Conservation (phyloP, 208 protist species). For the Trypanosoma grayi region DNA sequence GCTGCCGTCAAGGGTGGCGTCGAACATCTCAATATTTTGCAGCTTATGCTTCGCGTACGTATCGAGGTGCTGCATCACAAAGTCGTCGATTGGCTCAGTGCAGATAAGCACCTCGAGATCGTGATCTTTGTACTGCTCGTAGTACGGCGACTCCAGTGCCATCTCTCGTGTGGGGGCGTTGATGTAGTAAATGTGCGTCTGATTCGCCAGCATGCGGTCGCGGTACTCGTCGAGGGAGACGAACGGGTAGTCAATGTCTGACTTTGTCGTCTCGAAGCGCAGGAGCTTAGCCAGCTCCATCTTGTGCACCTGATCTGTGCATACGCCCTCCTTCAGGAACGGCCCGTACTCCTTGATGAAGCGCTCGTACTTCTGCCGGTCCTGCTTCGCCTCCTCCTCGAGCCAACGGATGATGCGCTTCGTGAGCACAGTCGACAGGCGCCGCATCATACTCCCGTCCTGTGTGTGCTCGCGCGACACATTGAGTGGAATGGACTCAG, state of each 20-base stretch:
- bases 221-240: slow-evolving; percentile 96
- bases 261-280: slow-evolving; percentile 89
- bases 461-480: slow-evolving; percentile 98
- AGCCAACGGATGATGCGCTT: slow-evolving; percentile 92
- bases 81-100: slow-evolving; percentile 94
- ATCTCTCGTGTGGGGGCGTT: slow-evolving; percentile 85
- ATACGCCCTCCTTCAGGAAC: slow-evolving; percentile 97
- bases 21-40: slow-evolving; percentile 91
- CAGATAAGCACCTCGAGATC: slow-evolving; percentile 94
- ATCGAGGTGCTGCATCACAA: slow-evolving; percentile 95
- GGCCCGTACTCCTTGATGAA: slow-evolving; percentile 94
- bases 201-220: slow-evolving; percentile 92
- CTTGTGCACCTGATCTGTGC: slow-evolving; percentile 94
- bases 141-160: slow-evolving; percentile 94
- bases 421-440: slow-evolving; percentile 90
- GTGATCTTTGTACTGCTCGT: slow-evolving; percentile 95
- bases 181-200: slow-evolving; percentile 97
- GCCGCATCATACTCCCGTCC: slow-evolving; percentile 93
- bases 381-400: slow-evolving; percentile 89
- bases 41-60: slow-evolving; percentile 94
- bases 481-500: slow-evolving; percentile 97
- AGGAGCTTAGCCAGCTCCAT: slow-evolving; percentile 93
- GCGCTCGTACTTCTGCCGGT: slow-evolving; percentile 89
- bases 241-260: slow-evolving; percentile 67
- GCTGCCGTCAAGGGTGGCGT: slow-evolving; percentile 84